Conservation (phyloP, 768 basidiomycete genomes). For the Solioccasus polychromus region DNA sequence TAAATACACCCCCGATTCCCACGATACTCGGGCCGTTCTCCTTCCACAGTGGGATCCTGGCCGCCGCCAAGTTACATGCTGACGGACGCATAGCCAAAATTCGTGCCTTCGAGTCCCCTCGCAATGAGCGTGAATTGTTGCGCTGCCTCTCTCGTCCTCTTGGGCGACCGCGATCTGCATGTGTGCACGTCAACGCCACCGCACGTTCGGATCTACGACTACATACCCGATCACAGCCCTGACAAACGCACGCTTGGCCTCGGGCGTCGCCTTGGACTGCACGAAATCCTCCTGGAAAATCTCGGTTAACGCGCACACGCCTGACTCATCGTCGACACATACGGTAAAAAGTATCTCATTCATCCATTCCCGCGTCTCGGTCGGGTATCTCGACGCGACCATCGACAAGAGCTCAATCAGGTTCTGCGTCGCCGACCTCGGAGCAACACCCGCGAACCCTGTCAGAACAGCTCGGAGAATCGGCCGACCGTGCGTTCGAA, state of each 20-base stretch:
- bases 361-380: conserved; percentile 67
- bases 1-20: conserved; percentile 14
- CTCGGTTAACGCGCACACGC: not conserved
- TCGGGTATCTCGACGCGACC: conserved; percentile 55
- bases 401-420: conserved; percentile 78
- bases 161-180: conserved; percentile 64
- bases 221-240: conserved; percentile 65
- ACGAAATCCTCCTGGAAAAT: conserved; percentile 66
- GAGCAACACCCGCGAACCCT: conserved; percentile 83
- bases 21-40: no score
- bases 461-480: conserved; percentile 72
- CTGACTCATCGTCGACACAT: conserved; percentile 17
- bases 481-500: conserved; percentile 53
- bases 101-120: conserved; percentile 79
- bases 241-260: conserved; percentile 77
- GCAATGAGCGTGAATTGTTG: conserved; percentile 86
- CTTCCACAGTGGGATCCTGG: no score
- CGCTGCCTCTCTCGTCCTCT: conserved; percentile 76
- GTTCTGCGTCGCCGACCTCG: conserved; percentile 79
- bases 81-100: conserved; percentile 78
- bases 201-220: not conserved
- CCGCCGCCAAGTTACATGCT: conserved; percentile 51
- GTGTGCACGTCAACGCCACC: not conserved
- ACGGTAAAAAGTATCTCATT: conserved; percentile 68
- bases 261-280: conserved; percentile 65